Evolutionary conservation across 352 stramenopile genomes (phyloP), one percentile per base, ranked within the genome.

Genomic region (Phytophthora boehmeriae): DNA sequence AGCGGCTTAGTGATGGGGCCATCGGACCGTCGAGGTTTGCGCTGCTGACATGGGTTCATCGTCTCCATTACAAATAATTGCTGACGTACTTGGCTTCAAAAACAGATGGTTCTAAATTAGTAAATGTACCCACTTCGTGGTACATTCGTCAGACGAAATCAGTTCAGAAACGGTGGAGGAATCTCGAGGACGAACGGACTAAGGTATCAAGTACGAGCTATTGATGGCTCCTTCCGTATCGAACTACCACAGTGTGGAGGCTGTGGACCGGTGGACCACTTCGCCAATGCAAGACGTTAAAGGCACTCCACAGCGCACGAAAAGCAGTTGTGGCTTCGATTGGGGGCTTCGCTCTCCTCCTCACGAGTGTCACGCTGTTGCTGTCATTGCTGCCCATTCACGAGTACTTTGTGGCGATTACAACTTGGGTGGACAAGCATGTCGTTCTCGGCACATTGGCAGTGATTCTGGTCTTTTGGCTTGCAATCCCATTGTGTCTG

Each of bases 401-500:
- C 45, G 43, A 59, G 14, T 83, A 78, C 36, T 50, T 90, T 19
- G 66, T 80, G 39, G 25, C 56, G 2, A 70, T 67, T 8, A 70
- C 71, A 16, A 51, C 57, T 14, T 92, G 81, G 79, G 80, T 90
- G 47, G 66, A 80, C 38, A 54, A 38, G 8, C 78, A 90, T 51
- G 14, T 76, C 23, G 44, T 88, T 41, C 52, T 81, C 30, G 83
- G 83, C n/a, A 79, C 79, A 14, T 30, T 90, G 19, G 66, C 57
- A 16, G 68, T 80, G 17, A 78, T 81, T 45, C 4, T 79, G 22
- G 61, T 83, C 17, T 93, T 91, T 54, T 87, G 75, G 71, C 48
- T 86, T 25, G 78, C 82, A 22, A 75, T 93, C 8, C 84, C 84
- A 39, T 73, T 91, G 22, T 93, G 82, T 58, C 34, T 93, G 1